Percentiles rank a stretch among this genome's conserved stretches.
Conservation (phyloP, 2,329 filamentous ascomycete species). For the Aspergillus ochraceoroseus region DNA sequence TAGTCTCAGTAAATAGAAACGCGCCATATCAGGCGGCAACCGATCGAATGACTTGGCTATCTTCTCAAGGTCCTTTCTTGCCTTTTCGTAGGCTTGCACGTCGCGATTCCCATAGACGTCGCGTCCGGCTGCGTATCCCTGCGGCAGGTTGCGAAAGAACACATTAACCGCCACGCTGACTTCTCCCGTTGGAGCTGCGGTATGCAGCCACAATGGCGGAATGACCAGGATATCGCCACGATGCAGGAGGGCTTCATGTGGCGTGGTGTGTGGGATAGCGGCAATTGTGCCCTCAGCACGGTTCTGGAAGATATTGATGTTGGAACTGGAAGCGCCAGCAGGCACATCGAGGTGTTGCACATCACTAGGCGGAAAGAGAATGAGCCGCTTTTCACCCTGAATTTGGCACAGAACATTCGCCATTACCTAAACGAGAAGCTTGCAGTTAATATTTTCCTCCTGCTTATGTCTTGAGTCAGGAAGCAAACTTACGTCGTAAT, state of each 20-base stretch:
- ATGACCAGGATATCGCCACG: slow-evolving; percentile 76
- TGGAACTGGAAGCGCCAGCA: slow-evolving; percentile 74
- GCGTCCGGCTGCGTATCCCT: slow-evolving; percentile 65
- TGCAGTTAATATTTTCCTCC: neutral
- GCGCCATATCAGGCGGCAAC: slow-evolving; percentile 61
- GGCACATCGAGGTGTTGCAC: slow-evolving; percentile 65
- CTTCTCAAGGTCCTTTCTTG: slow-evolving; percentile 64
- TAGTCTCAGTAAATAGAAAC: slow-evolving; percentile 70
- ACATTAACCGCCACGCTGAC: slow-evolving; percentile 79
- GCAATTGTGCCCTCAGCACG: slow-evolving; percentile 40
- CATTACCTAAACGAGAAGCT: slow-evolving; percentile 57
- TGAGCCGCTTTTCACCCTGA: slow-evolving; percentile 63
- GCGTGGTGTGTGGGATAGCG: slow-evolving; percentile 60
- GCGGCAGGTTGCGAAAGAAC: slow-evolving; percentile 70
- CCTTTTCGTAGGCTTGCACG: slow-evolving; percentile 76
- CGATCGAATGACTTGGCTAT: slow-evolving; percentile 49
- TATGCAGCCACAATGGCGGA: slow-evolving; percentile 79
- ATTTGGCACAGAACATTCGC: slow-evolving; percentile 83
- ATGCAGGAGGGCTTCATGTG: slow-evolving; percentile 60
- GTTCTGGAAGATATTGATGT: slow-evolving; percentile 62
- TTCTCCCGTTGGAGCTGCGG: slow-evolving; percentile 44
- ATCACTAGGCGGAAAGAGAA: slow-evolving; percentile 75
- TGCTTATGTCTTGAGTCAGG: neutral
- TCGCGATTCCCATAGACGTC: slow-evolving; percentile 90
- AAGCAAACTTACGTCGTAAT: slow-evolving; percentile 64